Evolutionary conservation across 345 rosid species (phyloP).

Genomic region (Boechera retrofracta): DNA sequence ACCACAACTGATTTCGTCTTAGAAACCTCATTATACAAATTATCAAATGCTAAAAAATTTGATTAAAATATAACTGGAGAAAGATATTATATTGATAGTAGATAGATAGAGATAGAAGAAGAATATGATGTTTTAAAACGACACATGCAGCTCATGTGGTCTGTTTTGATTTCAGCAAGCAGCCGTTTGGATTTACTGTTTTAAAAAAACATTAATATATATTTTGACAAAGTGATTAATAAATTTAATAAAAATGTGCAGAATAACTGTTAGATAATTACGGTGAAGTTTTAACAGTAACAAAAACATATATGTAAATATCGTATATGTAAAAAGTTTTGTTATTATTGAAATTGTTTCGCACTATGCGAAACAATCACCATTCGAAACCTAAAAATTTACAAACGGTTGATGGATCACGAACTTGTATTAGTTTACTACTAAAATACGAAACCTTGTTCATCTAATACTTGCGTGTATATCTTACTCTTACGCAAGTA

Average conservation of each 20-base stretch:
- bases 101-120: conserved; percentile 22
- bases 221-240: not conserved
- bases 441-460: conserved; percentile 14
- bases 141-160: conserved; percentile 46
- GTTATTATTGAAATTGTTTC: too few relatives aligned
- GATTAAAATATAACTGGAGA: not conserved
- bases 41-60: not conserved
- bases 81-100: not conserved
- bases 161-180: conserved; percentile 37
- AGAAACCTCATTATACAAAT: not conserved
- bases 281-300: too few relatives aligned
- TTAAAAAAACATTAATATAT: not conserved
- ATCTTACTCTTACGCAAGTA: not conserved
- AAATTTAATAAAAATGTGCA: not conserved
- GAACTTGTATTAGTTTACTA: conserved; percentile 16
- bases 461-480: not conserved
- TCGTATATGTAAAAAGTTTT: too few relatives aligned
- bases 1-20: conserved; percentile 8
- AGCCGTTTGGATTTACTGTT: conserved; percentile 41
- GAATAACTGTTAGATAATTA: too few relatives aligned
- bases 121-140: conserved; percentile 11
- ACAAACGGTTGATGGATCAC: not conserved
- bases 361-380: too few relatives aligned
- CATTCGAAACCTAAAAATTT: too few relatives aligned
- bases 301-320: too few relatives aligned